These are phyloP conservation scores for Panicum miliaceum DNA, from an alignment of 176 grass and related monocot species.

Conservation along the genomic window DNA sequence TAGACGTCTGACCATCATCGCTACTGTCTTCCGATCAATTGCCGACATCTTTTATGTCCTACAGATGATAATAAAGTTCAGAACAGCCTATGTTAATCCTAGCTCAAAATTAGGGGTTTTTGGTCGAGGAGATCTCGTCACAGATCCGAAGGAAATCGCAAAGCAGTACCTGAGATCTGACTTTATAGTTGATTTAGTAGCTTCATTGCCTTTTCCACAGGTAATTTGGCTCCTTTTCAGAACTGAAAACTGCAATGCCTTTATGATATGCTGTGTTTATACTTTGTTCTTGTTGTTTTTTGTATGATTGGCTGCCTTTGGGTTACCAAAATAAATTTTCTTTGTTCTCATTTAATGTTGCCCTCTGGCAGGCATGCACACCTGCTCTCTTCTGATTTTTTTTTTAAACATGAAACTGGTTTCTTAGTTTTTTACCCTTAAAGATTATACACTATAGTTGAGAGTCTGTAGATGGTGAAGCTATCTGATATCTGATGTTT, in stretches of 20 bases:
- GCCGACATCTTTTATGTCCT: constrained; percentile 77
- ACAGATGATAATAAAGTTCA: constrained; percentile 85
- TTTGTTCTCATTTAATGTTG: background rate
- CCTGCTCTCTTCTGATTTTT: constrained; percentile 7
- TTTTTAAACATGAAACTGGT: constrained; percentile 8
- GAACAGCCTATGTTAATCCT: constrained; percentile 82
- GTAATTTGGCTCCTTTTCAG: constrained; percentile 43
- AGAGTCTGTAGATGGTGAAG: background rate
- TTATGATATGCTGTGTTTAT: background rate
- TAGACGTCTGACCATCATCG: constrained; percentile 49
- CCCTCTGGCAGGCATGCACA: background rate
- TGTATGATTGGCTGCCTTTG: background rate
- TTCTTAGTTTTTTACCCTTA: background rate
- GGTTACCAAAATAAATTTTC: background rate
- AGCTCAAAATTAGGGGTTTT: constrained; percentile 74
- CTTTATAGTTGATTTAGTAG: constrained; percentile 71
- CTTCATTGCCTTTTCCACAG: constrained; percentile 94
- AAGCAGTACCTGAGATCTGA: constrained; percentile 78
- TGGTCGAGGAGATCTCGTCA: constrained; percentile 82
- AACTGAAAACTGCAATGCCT: background rate
- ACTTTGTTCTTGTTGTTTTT: background rate
- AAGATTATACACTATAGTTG: background rate
- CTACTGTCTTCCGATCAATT: constrained; percentile 77
- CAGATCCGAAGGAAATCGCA: constrained; percentile 69
- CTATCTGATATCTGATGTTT: constrained; percentile 9